Evolutionary conservation across 192 early-diverging fungal species (phyloP), one percentile per base, ranked within the genome.

Genomic region (Linnemannia exigua): DNA sequence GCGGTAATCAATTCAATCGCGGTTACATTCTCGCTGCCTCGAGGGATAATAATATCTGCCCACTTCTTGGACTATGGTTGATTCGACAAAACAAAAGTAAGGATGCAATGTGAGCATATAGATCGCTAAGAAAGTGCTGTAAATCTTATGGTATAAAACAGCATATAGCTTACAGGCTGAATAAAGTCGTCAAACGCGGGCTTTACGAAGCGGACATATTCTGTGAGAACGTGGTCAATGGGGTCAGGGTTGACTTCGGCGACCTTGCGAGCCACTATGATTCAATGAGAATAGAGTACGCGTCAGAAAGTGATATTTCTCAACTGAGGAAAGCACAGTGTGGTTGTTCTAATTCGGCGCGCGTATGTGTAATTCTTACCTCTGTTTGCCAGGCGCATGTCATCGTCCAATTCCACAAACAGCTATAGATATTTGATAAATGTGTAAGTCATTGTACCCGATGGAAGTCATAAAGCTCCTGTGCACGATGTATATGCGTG

Each of bases 171-270:
- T 90, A 92, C 92, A 37, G 95, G 96, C 72, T 92, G 89, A 67
- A 98, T 92, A 85, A 96, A 98, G 75, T 98, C 96, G 75, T 98
- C 97, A 81, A 96, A 97, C 73, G 91, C 89, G 7, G 96, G 96
- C 89, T 98, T 98, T 36, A 95, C 94, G 71, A 93, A 93, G 35
- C 89, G 90, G 46, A 96, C 80, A 75, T 97, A 98, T 51, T 90
- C 82, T 35, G 91, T 91, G 38, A 98, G 79, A 33, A 96, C 90
- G 31, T 84, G 70, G 22, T 91, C 92, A 50, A 96, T 79, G 12
- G 86, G 48, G 36, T 88, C 83, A 15, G 48, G 75, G 75, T 63
- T 76, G n/a, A n/a, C 50, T 71, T 67, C 79, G 51, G 72, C 83
- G 69, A 54, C 71, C 76, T 74, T 84, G 78, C 46, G 87, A 63